A percentile compares a stretch with the other conserved stretches of the same genome.
Evolutionary conservation across 2,329 filamentous ascomycete species (phyloP).

Genomic region (Fusarium decemcellulare): DNA sequence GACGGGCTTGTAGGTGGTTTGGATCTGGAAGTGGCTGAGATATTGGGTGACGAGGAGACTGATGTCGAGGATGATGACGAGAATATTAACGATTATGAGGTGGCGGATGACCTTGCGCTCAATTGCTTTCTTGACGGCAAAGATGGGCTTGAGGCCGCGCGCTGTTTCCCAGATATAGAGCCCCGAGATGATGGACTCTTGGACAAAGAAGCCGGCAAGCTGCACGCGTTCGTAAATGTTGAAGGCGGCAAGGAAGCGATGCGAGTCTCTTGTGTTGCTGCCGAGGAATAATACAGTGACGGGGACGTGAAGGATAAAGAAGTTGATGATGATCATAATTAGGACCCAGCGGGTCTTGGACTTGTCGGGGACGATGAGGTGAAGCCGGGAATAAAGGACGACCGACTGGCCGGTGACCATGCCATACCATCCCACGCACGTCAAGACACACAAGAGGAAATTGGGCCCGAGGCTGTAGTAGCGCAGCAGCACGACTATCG

Average conservation of each 20-base stretch:
- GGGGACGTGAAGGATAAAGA: constrained; percentile 33
- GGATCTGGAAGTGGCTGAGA: constrained; percentile 37
- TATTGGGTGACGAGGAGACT: constrained; percentile 33
- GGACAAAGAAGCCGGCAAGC: constrained; percentile 34
- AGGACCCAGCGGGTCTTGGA: constrained; percentile 36
- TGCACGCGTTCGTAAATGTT: constrained; percentile 38
- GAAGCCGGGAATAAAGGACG: constrained; percentile 34
- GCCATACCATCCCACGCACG: constrained; percentile 39
- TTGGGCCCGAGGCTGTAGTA: constrained; percentile 38
- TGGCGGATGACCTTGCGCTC: constrained; percentile 36
- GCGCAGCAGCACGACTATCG: constrained; percentile 34
- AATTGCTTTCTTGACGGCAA: constrained; percentile 22
- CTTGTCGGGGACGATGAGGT: constrained; percentile 36
- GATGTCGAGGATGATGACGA: constrained; percentile 38
- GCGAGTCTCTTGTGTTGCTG: constrained; percentile 27
- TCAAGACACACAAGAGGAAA: constrained; percentile 35
- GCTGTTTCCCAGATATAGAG: constrained; percentile 40
- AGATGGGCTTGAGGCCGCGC: constrained; percentile 32
- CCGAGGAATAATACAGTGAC: constrained; percentile 31
- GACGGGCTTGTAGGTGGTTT: constrained; percentile 39
- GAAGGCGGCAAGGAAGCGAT: constrained; percentile 24
- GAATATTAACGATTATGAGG: constrained; percentile 34
- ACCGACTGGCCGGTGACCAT: constrained; percentile 40
- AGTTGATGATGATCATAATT: constrained; percentile 37
- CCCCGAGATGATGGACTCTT: constrained; percentile 34